Conservation (phyloP, 495 filamentous ascomycete genomes). For the Penicillium ucsense region DNA sequence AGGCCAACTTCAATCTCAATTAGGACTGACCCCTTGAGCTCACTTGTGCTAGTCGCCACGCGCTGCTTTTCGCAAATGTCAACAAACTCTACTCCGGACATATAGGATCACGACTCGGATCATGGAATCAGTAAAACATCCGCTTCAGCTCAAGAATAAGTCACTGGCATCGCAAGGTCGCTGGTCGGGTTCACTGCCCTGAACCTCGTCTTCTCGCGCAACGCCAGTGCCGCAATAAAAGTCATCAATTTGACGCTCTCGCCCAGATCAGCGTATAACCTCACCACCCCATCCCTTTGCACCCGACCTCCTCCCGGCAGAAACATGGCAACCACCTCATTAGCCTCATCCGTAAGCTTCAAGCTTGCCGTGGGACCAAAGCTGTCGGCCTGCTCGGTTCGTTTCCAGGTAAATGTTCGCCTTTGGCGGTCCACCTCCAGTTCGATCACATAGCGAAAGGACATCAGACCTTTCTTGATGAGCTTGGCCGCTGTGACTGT, state of each 20-base stretch:
- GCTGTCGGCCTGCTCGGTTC: not conserved
- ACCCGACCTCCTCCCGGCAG: constrained; percentile 1
- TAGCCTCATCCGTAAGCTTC: not conserved
- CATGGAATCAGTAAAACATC: no score
- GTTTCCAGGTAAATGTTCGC: constrained; percentile 1
- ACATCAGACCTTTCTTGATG: constrained; percentile 3
- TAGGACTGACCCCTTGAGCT: no score
- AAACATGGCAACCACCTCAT: not conserved
- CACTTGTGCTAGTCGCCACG: no score
- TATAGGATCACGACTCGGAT: no score
- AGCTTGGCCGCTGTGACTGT: not conserved
- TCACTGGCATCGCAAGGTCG: no score
- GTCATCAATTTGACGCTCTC: not conserved
- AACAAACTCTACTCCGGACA: no score
- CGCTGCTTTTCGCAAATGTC: no score
- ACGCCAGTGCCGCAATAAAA: not conserved
- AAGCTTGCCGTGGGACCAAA: not conserved
- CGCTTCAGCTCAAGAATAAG: no score
- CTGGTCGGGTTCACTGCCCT: no score
- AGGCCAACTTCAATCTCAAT: no score
- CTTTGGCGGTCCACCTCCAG: not conserved
- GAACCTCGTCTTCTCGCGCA: not conserved
- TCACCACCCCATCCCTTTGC: not conserved
- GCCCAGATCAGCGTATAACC: not conserved
- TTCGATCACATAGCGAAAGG: not conserved